Evolutionary conservation across 495 filamentous ascomycete genomes (phyloP).

Genomic region (Hyaloscypha variabilis): DNA sequence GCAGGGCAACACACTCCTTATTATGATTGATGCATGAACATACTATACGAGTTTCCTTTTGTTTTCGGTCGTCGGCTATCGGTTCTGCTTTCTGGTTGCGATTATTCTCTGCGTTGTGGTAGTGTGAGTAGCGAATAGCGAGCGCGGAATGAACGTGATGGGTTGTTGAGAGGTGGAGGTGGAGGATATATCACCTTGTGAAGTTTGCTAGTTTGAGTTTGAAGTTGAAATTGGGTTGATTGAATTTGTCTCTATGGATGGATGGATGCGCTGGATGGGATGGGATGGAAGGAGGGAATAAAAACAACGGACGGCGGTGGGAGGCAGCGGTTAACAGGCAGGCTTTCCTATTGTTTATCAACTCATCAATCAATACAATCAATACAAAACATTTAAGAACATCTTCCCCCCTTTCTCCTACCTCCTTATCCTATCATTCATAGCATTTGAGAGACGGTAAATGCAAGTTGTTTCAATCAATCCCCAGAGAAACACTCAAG

Average conservation of each 20-base stretch:
- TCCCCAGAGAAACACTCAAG: too few species aligned
- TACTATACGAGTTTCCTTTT: conserved; percentile 33
- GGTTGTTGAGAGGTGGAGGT: background rate
- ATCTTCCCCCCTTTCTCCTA: too few species aligned
- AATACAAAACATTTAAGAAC: too few species aligned
- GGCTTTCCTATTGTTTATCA: too few species aligned
- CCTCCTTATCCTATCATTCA: too few species aligned
- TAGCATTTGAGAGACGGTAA: too few species aligned
- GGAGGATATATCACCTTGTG: conserved; percentile 23
- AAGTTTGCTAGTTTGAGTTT: too few species aligned
- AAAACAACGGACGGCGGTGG: too few species aligned
- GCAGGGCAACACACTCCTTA: conserved; percentile 25
- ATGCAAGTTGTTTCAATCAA: too few species aligned
- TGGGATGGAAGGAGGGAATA: background rate
- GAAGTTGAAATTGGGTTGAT: background rate
- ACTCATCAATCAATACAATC: too few species aligned
- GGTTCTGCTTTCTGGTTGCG: conserved; percentile 8
- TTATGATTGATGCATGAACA: conserved; percentile 32
- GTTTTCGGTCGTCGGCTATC: background rate
- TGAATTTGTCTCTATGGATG: background rate
- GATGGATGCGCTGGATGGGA: background rate
- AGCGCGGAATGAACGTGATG: background rate
- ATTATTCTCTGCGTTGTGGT: conserved; percentile 7
- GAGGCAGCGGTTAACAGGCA: too few species aligned
- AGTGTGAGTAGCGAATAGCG: too few species aligned